Percentiles rank a stretch among this genome's conserved stretches.
Evolutionary conservation across 2,329 filamentous ascomycete genomes (phyloP).

Genomic region (Colletotrichum sp.): DNA sequence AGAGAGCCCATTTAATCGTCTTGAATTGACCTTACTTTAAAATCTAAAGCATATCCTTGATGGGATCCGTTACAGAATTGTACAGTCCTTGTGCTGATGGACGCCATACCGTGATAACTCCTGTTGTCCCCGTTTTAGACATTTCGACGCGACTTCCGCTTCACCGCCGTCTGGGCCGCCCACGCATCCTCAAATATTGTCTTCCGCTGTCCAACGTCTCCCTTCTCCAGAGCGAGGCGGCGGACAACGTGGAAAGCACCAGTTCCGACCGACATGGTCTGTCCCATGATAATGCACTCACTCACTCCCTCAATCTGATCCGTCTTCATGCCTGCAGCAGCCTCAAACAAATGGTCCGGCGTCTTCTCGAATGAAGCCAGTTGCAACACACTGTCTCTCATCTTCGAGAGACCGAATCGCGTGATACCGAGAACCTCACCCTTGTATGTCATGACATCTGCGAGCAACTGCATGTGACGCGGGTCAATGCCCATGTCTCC

Average conservation of each 20-base stretch:
- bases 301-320: conserved; percentile 93
- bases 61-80: not conserved
- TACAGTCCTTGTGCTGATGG: not conserved
- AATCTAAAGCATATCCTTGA: not conserved
- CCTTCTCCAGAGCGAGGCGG: conserved; percentile 69
- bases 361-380: conserved; percentile 98
- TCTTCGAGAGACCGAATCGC: conserved; percentile 93
- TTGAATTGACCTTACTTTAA: not conserved
- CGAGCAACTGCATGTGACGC: conserved; percentile 95
- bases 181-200: conserved; percentile 77
- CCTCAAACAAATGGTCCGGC: conserved; percentile 95
- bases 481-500: conserved; percentile 94
- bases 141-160: conserved; percentile 11
- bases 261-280: conserved; percentile 90
- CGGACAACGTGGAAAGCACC: conserved; percentile 91
- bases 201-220: conserved; percentile 61
- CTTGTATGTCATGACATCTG: conserved; percentile 99
- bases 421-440: conserved; percentile 97
- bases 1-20: not conserved
- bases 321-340: conserved; percentile 88
- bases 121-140: not conserved
- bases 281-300: conserved; percentile 98
- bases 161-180: conserved; percentile 38
- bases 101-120: conserved; percentile 2
- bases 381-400: conserved; percentile 92